Evolutionary conservation across 345 rosid species (phyloP), one percentile per base, ranked within the genome.

Genomic region (Bretschneidera sinensis): DNA sequence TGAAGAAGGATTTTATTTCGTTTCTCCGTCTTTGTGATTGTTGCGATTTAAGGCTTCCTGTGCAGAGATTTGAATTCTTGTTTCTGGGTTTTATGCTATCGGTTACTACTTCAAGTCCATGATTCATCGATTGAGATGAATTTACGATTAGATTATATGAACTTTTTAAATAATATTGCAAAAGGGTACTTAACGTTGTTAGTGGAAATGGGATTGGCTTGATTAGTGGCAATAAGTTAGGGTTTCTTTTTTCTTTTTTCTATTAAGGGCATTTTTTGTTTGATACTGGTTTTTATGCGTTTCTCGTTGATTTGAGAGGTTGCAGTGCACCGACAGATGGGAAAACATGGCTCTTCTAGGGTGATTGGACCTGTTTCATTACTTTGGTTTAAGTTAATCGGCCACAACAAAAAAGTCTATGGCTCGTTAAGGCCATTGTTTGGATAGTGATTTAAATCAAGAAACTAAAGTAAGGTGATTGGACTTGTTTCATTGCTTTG

Each of bases 1-100:
- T 49, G 19, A 31, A n/a, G n/a, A 39, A 17, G 53, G 56, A 55
- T 58, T n/a, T 57, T 51, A 47, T 58, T 55, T 51, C 55, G 8
- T 19, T 20, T 33, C 51, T 53, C 24, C 0, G 18, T n/a, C 9
- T 31, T 28, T 58, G n/a, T 35, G 31, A 47, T 71, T 49, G 51
- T 48, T 21, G 55, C 51, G 43, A 31, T 64, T 64, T 9, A 33
- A 54, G 18, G 60, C 48, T 17, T 18, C 25, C 14, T 20, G 23
- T 39, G 25, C 34, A 21, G 19, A 24, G 48, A 17, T 11, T 61
- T 24, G 10, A 24, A 24, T 39, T 15, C 14, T 35, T 21, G 16
- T 19, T 25, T 50, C 24, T 16, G 35, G 62, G 33, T 58, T 43
- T 28, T 35, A n/a, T n/a, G n/a, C 11, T 4, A 39, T 39, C 10